Evolutionary conservation across 495 filamentous ascomycete genomes (phyloP).

Genomic region (Saxophila tyrrhenica): DNA sequence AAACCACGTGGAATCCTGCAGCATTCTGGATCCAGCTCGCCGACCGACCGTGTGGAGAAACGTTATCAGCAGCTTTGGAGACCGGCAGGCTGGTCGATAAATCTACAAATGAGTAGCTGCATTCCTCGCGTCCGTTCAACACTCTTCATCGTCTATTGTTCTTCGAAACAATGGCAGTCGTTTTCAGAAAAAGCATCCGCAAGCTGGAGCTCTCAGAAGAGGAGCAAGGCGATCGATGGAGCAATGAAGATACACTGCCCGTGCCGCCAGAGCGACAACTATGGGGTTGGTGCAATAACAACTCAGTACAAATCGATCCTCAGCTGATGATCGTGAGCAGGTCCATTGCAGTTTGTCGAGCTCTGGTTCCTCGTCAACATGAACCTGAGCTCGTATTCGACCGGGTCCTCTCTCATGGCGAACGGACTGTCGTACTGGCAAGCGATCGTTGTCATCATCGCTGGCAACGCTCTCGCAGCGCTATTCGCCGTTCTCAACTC

Average conservation of each 20-base stretch:
- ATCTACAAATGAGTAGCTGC: too few species aligned
- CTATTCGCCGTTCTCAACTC: conserved; percentile 30
- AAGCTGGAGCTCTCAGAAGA: neutral
- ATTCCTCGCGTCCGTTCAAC: too few species aligned
- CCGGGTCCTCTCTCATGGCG: conserved; percentile 15
- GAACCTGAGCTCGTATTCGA: conserved; percentile 13
- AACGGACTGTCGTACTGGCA: conserved; percentile 31
- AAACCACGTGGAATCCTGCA: neutral
- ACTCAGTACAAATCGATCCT: neutral
- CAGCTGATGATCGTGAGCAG: neutral
- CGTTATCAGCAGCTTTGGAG: too few species aligned
- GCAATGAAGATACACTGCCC: neutral
- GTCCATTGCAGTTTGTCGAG: neutral
- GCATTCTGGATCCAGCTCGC: neutral
- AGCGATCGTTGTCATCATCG: conserved; percentile 28
- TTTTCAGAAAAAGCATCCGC: neutral
- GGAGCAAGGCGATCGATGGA: neutral
- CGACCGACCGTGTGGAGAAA: too few species aligned
- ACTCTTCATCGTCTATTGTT: neutral
- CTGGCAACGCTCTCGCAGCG: conserved; percentile 26
- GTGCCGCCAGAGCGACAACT: neutral
- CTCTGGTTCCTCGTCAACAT: conserved; percentile 15
- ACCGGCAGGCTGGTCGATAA: too few species aligned
- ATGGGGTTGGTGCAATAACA: neutral
- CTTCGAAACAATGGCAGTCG: neutral